Evolutionary conservation across 768 basidiomycete genomes (phyloP), one percentile per base, ranked within the genome.

Genomic region (Tephrocybe rancida): DNA sequence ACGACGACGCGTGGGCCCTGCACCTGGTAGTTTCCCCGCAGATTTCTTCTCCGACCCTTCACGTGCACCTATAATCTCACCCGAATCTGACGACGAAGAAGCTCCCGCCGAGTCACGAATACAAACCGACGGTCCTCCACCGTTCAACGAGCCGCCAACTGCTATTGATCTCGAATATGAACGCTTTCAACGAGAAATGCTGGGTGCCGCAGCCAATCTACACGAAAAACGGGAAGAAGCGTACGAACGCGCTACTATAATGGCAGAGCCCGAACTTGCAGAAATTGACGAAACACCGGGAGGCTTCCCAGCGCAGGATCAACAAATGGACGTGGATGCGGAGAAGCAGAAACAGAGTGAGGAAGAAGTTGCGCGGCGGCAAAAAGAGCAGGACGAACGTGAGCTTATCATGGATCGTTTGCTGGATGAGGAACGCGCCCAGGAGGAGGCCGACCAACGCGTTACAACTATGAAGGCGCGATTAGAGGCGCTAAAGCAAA

Each of bases 371-470:
- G 64, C 67, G 47, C 75, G 81, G 61, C 70, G 69, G 60, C 67
- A 72, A 59, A 86, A 77, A 67, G 85, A 86, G 61, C 75, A 75
- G 63, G 90, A 92, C 21, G 91, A 93, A 49, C 77, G 82, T 44
- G 90, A 93, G 60, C 70, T 92, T 54, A 92, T 93, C 39, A 89
- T 93, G 86, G 91, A 92, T 69, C 79, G 92, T 50, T 68, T 93
- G 43, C 54, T 92, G 66, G 91, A 92, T 26, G 92, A 94, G 71
- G 91, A 94, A 67, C 79, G 85, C 50, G 87, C 86, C 27, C 92
- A 94, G 73, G 92, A 94, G 65, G 91, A 93, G 65, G 92, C 90
- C 5, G 92, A 94, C 65, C 84, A 84, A 73, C 84, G 83, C 48
- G 90, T 92, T 9, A 65, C 66, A 8, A 60, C 78, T 38, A 77